Conservation (phyloP, 805 yeast species). For the Wilhelminamyces savonicus region DNA sequence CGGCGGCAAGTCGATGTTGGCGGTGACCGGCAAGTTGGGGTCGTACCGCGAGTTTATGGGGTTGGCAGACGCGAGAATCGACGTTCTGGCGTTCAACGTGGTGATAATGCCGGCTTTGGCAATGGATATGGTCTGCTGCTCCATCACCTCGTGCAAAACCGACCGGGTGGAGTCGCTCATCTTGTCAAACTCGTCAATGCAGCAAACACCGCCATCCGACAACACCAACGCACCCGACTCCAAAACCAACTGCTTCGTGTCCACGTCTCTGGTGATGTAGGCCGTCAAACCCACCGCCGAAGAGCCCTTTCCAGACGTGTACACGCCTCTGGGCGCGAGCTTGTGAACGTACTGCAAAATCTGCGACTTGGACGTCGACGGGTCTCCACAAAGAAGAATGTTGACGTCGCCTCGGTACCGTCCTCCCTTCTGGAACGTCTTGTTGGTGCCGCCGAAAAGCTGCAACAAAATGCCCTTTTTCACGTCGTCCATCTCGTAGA, state of each 20-base stretch:
- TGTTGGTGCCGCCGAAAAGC: conserved; percentile 92
- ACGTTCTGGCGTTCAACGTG: conserved; percentile 92
- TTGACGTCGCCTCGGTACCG: conserved; percentile 95
- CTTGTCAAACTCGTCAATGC: conserved; percentile 98
- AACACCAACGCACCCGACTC: conserved; percentile 95
- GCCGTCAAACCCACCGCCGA: conserved; percentile 99
- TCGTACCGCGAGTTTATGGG: conserved; percentile 95
- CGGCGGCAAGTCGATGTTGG: conserved; percentile 94
- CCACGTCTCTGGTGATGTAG: conserved; percentile 89
- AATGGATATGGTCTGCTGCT: conserved; percentile 95
- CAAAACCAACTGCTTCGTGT: conserved; percentile 85
- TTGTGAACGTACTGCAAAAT: conserved; percentile 91
- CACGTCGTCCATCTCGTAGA: conserved; percentile 93
- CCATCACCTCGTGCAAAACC: conserved; percentile 98
- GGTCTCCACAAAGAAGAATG: conserved; percentile 91
- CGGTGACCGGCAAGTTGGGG: conserved; percentile 90
- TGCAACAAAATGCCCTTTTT: conserved; percentile 92
- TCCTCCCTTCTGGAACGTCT: conserved; percentile 84
- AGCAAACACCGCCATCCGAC: conserved; percentile 97
- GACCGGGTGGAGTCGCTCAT: conserved; percentile 94
- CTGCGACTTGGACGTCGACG: conserved; percentile 96
- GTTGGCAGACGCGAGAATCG: conserved; percentile 93
- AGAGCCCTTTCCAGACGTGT: conserved; percentile 97
- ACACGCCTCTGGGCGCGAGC: conserved; percentile 96
- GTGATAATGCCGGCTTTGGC: conserved; percentile 99